Conservation (phyloP, 2,329 filamentous ascomycete species). For the Colletotrichum zoysiae region DNA sequence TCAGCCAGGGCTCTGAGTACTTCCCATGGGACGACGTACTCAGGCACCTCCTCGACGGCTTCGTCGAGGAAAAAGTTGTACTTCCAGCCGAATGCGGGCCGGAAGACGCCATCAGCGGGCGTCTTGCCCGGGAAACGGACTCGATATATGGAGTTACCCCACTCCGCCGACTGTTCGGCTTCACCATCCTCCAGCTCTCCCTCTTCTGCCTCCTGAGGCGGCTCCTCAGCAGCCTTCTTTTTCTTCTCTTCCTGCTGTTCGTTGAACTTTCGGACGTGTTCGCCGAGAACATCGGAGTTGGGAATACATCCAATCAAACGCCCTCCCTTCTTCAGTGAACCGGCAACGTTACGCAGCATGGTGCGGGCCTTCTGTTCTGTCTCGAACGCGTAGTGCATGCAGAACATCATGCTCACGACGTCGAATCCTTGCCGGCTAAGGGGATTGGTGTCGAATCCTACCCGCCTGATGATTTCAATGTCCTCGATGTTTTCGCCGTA, state of each 20-base stretch:
- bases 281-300: slow-evolving; percentile 92
- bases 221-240: slow-evolving; percentile 47
- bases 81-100: slow-evolving; percentile 96
- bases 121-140: slow-evolving; percentile 89
- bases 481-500: slow-evolving; percentile 88
- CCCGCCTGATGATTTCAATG: slow-evolving; percentile 83
- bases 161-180: slow-evolving; percentile 76
- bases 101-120: slow-evolving; percentile 88
- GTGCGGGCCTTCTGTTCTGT: slow-evolving; percentile 87
- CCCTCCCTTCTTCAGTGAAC: slow-evolving; percentile 91
- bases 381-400: slow-evolving; percentile 99
- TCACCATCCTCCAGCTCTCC: slow-evolving; percentile 72
- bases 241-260: slow-evolving; percentile 62
- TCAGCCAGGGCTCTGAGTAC: slow-evolving; percentile 95
- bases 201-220: slow-evolving; percentile 53
- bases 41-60: slow-evolving; percentile 94
- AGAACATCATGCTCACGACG: slow-evolving; percentile 99
- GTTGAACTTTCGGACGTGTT: slow-evolving; percentile 83
- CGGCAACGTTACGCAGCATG: slow-evolving; percentile 94
- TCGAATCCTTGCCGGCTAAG: slow-evolving; percentile 87
- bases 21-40: slow-evolving; percentile 99
- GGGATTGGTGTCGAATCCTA: slow-evolving; percentile 86
- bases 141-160: slow-evolving; percentile 93
- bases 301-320: slow-evolving; percentile 95
- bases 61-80: slow-evolving; percentile 97